Evolutionary conservation across 345 rosid genomes (phyloP), one percentile per base, ranked within the genome.

Genomic region (Pistacia atlantica): DNA sequence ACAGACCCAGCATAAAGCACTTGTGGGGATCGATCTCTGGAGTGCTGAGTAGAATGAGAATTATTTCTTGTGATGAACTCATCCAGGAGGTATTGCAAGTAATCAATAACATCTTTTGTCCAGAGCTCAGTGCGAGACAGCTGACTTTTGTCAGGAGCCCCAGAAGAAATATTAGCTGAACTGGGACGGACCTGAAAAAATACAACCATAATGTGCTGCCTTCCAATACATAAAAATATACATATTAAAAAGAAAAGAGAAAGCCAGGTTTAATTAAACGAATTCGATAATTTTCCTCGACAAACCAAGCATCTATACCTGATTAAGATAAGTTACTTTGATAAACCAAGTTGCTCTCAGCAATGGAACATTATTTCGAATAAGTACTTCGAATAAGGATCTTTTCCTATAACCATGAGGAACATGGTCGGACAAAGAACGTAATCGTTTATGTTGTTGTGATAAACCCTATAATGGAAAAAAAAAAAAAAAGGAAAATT

Each of bases 261-360:
- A 12, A 71, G 13, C 17, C 1, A 17, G 0, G 46, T 42, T 5
- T 8, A 42, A 42, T 42, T 42, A 8, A 42, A 42, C 8, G 8
- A 73, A 33, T 49, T 73, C 31, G 4, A 48, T 37, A 49, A 38
- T 31, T 48, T n/a, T 5, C 68, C 45, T 18, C 18, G 38, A 62
- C 2, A 60, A 62, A n/a, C 69, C 35, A 62, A 63, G 48, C 35
- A 52, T 71, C 52, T 52, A 17, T 85, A 94, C 99, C 98, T 94
- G 99, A 86, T 92, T 92, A 81, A 97, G 99, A 79, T 97, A 97
- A 72, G 91, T 89, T 73, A 97, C 92, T 91, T 94, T 97, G 75
- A 94, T 87, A 85, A 88, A 94, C 99, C 99, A 97, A 74, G 98
- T 91, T 81, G 98, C 98, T 83, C 98, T 89, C 76, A 90, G 87